Conservation (phyloP, 495 filamentous ascomycete genomes). For the Neurospora intermedia region DNA sequence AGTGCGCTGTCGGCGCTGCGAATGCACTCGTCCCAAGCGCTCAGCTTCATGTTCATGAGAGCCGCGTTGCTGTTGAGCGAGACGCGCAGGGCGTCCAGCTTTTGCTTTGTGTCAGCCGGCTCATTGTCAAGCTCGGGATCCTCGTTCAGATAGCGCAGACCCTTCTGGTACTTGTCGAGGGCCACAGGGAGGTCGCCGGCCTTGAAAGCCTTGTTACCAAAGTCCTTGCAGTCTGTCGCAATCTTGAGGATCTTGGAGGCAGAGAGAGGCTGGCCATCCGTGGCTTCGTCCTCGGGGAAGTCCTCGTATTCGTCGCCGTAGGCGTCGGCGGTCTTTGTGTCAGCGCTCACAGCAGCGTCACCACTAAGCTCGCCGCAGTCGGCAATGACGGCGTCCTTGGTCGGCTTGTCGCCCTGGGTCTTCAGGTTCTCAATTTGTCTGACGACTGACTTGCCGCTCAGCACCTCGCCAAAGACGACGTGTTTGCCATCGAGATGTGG, state of each 20-base stretch:
- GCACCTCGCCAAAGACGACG: constrained; percentile 94
- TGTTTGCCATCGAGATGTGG: constrained; percentile 95
- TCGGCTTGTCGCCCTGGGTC: constrained; percentile 77
- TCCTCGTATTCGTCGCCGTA: constrained; percentile 93
- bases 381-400: constrained; percentile 56
- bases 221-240: constrained; percentile 79
- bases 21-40: constrained; percentile 55
- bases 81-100: constrained; percentile 52
- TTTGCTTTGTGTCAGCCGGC: constrained; percentile 49
- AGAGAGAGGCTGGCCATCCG: constrained; percentile 39
- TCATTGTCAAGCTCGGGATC: constrained; percentile 65
- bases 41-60: constrained; percentile 64
- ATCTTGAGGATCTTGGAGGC: constrained; percentile 63
- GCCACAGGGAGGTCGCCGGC: constrained; percentile 54
- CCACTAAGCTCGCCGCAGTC: constrained; percentile 81
- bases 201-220: constrained; percentile 90
- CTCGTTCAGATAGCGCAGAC: constrained; percentile 86
- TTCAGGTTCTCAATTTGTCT: constrained; percentile 80
- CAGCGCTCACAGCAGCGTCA: constrained; percentile 50
- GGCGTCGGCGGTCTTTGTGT: constrained; percentile 56
- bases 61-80: constrained; percentile 33
- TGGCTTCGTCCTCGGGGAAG: constrained; percentile 72
- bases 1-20: constrained; percentile 65
- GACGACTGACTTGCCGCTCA: constrained; percentile 82
- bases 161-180: constrained; percentile 95